Base-by-base conservation (phyloP, 2,329 filamentous ascomycete genomes). In the Leptographium wingfieldii region DNA sequence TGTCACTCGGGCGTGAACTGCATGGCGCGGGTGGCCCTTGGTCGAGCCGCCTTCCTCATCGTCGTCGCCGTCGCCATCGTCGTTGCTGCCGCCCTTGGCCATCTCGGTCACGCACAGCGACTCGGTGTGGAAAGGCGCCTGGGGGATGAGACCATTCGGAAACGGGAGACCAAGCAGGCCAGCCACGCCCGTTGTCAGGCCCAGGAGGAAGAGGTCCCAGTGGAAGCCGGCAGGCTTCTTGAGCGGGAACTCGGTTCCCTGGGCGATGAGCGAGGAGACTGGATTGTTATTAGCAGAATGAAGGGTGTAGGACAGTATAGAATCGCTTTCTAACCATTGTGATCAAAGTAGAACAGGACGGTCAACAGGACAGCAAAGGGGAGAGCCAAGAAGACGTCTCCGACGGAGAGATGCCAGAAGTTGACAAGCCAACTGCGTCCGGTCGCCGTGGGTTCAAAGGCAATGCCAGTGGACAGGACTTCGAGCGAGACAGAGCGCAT, bases 261-360 rank as follows among this genome's bases (percentile, higher is more conserved):
- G 88, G 12, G 88, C 87, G 59, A 92, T 92, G 35, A 92, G 80
- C 6, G 88, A 90, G 0, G 88, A 92, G 1, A 92, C 88, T 88
- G 62, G 12, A 11, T 33, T 57, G 59, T 49, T 10, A n/a, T 49
- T 2, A 27, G 25, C n/a, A 25, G 11, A 46, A 31, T 14, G 56
- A 10, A n/a, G 29, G 16, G 22, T 19, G 33, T 33, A 10, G 25
- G 43, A 53, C 10, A 49, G 4, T 46, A 54, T 10, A 48, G 3
- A 56, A 25, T 25, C 48, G 10, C 22, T 6, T 40, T 64, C 75
- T 63, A 74, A 88, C 86, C 86, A 66, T 94, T 95, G 68, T 95
- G 90, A 68, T 95, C 90, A 69, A 94, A 95, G 75, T 87, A 95
- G 69, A 95, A 95, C 5, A 95, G 74, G 27, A 95, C 84, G 0